A percentile compares a stretch with the other conserved stretches of the same genome.
These are phyloP conservation scores for Trametes pubescens DNA, from an alignment of 1,284 basidiomycete species.

Conservation along the genomic window DNA sequence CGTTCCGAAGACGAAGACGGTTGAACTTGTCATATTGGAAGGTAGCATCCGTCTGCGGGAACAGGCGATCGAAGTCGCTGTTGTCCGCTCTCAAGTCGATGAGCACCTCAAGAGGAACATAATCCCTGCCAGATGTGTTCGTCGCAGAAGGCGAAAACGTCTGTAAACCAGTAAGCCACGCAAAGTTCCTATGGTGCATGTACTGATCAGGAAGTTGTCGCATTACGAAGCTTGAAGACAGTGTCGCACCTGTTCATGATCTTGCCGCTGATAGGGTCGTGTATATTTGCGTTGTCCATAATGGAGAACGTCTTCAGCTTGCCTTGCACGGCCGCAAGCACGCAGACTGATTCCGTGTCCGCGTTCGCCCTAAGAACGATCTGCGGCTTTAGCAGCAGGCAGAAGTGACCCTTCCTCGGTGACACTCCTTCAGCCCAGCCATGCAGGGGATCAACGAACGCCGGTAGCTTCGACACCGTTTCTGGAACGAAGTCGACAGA, in stretches of 20 bases:
- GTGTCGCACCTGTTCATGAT: conserved; percentile 81
- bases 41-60: conserved; percentile 88
- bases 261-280: conserved; percentile 87
- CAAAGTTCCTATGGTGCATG: conserved; percentile 38
- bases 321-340: conserved; percentile 86
- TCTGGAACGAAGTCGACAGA: conserved; percentile 50
- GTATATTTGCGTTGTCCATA: conserved; percentile 79
- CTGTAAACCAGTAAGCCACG: conserved; percentile 73
- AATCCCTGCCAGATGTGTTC: conserved; percentile 50
- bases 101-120: conserved; percentile 89
- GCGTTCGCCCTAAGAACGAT: conserved; percentile 81
- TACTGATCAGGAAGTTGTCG: background rate
- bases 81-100: conserved; percentile 87
- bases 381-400: conserved; percentile 91
- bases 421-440: conserved; percentile 79
- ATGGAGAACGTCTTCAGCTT: conserved; percentile 86
- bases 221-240: background rate
- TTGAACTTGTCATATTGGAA: conserved; percentile 97
- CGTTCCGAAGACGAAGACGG: conserved; percentile 83
- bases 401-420: conserved; percentile 77
- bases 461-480: conserved; percentile 28
- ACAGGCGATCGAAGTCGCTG: conserved; percentile 86
- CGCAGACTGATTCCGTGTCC: conserved; percentile 69
- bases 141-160: conserved; percentile 80
- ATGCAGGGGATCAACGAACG: conserved; percentile 61